Percentiles rank a stretch among this genome's conserved stretches.
Conservation (phyloP, 1,139 yeast species). For the Kluyveromyces sp. region DNA sequence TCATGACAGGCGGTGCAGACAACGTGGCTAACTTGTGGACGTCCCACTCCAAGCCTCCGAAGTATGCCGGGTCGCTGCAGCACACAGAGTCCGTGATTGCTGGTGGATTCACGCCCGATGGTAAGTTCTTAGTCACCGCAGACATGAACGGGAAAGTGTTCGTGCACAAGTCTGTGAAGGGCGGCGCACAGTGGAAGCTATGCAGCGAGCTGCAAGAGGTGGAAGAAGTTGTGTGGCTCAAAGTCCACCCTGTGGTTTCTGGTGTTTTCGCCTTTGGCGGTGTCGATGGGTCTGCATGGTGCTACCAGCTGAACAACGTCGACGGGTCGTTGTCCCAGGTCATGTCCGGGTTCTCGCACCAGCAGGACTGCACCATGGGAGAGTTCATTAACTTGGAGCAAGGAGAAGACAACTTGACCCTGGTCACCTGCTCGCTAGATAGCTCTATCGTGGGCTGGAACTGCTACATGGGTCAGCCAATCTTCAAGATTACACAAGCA, state of each 20-base stretch:
- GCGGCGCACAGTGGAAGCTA: conserved; percentile 76
- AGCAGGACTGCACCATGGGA: conserved; percentile 73
- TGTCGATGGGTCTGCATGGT: conserved; percentile 91
- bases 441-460: conserved; percentile 87
- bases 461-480: conserved; percentile 64
- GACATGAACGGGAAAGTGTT: conserved; percentile 90
- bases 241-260: conserved; percentile 67
- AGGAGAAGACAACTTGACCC: conserved; percentile 51
- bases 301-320: conserved; percentile 61
- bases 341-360: conserved; percentile 77
- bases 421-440: conserved; percentile 82
- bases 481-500: conserved; percentile 56
- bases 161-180: conserved; percentile 61
- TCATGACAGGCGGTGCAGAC: conserved; percentile 88
- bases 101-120: conserved; percentile 79
- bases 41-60: conserved; percentile 76
- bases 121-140: conserved; percentile 73
- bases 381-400: conserved; percentile 59
- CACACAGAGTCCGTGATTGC: conserved; percentile 85
- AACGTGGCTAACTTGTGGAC: conserved; percentile 88
- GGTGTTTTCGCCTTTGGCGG: conserved; percentile 90
- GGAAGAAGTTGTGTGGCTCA: conserved; percentile 75
- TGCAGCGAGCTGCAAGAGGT: conserved; percentile 74
- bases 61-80: conserved; percentile 68
- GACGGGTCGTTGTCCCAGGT: conserved; percentile 55